Base-by-base conservation (phyloP, 768 basidiomycete genomes). In the Rhodocollybia butyracea region DNA sequence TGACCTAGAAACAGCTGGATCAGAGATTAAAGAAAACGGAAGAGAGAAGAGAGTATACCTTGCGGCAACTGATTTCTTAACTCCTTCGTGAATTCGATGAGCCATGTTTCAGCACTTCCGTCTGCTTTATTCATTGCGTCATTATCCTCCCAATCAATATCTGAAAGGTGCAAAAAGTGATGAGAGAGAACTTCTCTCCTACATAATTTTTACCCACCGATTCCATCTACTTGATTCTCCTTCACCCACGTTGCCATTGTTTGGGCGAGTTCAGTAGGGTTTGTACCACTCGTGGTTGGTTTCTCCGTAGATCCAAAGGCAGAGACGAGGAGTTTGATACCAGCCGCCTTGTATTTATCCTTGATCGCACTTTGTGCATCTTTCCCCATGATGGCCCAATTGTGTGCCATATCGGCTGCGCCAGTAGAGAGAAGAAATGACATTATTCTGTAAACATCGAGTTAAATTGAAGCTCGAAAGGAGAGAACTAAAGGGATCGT, bases 201-300 rank as follows among this genome's bases (percentile, higher is more conserved):
- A n/a, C n/a, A n/a, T n/a, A n/a, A n/a, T n/a, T n/a, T n/a, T n/a
- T n/a, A 27, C 34, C 38, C 21, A 62, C 84, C 82, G 8, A 83
- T 76, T 55, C 84, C 83, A 59, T 84, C 82, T 24, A 88, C 80
- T 45, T 87, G 88, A 60, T 89, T 86, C 19, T 89, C 68, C 45
- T 73, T 66, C 54, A 77, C 87, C 74, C 77, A 90, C 11, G 77
- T 76, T 1, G 86, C 86, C 66, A 89, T 76, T 2, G 77, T 80
- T 58, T 83, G 80, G 2, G 88, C 88, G 17, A 81, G 80, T 6
- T 72, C 68, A 4, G 80, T 68, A 21, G 88, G 82, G 65, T 89
- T 83, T 15, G 78, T 80, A 43, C 78, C 76, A 13, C 62, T 69
- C 11, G 70, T 68, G 12, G 79, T 81, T 6, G 80, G 80, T 4